These are phyloP conservation scores for Clavulina sp. DNA, from an alignment of 768 basidiomycete genomes.

Conservation along the genomic window DNA sequence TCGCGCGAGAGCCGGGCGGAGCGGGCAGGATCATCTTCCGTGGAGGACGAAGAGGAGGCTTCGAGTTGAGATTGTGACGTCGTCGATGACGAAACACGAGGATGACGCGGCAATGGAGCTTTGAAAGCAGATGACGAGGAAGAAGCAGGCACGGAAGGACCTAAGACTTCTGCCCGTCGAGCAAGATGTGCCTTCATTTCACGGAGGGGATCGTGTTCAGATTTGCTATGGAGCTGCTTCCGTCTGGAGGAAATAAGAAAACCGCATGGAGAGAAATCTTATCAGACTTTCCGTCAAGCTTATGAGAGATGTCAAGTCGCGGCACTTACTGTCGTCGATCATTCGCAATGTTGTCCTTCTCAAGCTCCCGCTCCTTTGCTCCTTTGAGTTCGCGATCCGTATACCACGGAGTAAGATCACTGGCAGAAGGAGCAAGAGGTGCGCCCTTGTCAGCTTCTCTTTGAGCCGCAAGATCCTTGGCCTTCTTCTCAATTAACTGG, in stretches of 20 bases:
- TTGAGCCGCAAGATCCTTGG: conserved; percentile 5
- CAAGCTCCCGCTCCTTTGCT: conserved; percentile 12
- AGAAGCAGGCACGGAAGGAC: neutral
- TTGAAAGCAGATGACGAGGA: neutral
- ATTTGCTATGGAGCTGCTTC: conserved; percentile 47
- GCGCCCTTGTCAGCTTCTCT: conserved; percentile 51
- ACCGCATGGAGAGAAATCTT: no score
- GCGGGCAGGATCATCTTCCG: neutral
- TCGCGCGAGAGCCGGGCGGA: conserved; percentile 6
- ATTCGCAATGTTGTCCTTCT: conserved; percentile 21
- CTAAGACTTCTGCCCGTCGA: conserved; percentile 16
- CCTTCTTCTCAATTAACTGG: conserved; percentile 16
- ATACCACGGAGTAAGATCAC: conserved; percentile 77
- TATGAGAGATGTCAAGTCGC: neutral
- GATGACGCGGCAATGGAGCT: neutral
- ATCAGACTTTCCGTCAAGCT: no score
- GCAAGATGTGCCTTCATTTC: conserved; percentile 52
- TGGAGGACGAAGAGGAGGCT: neutral
- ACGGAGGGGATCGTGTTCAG: conserved; percentile 51
- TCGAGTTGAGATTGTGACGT: neutral
- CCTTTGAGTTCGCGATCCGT: conserved; percentile 15
- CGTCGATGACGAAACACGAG: neutral
- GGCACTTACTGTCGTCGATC: conserved; percentile 19
- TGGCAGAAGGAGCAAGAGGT: conserved; percentile 51
- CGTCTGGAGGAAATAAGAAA: conserved; percentile 22